Conservation (phyloP, 257 asterid species). For the Nicotiana paniculata region DNA sequence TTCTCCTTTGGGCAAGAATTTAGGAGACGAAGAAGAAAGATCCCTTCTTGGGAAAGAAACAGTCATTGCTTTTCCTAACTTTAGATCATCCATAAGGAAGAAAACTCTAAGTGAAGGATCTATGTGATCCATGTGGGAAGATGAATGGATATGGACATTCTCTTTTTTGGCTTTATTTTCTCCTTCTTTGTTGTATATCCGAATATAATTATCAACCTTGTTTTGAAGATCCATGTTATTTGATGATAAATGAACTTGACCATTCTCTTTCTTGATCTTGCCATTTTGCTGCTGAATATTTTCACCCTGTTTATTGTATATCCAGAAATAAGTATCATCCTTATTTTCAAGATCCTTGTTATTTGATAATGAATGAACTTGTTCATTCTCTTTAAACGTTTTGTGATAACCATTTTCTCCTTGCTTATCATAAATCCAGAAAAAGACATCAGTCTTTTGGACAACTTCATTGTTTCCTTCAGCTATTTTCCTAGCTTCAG, state of each 20-base stretch:
- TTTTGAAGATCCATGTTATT: neutral
- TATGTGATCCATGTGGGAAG: constrained; percentile 48
- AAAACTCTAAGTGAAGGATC: constrained; percentile 53
- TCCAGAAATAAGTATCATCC: neutral
- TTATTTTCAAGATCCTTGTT: neutral
- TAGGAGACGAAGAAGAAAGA: constrained; percentile 28
- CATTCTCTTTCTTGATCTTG: neutral
- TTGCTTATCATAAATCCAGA: neutral
- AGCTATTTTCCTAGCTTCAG: constrained; percentile 12
- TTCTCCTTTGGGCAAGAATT: constrained; percentile 37
- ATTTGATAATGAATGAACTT: neutral
- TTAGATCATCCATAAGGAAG: constrained; percentile 52
- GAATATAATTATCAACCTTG: neutral
- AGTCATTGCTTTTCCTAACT: constrained; percentile 39
- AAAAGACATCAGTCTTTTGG: neutral
- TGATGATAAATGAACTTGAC: neutral
- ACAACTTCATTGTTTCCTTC: neutral
- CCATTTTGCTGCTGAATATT: neutral
- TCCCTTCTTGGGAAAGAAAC: constrained; percentile 50
- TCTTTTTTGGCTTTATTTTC: neutral
- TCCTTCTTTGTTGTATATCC: neutral
- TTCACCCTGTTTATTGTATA: neutral
- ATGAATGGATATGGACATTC: constrained; percentile 31
- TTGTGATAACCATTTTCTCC: neutral
- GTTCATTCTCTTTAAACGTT: neutral